Conservation (phyloP, 495 filamentous ascomycete genomes). For the Cercophora samala region DNA sequence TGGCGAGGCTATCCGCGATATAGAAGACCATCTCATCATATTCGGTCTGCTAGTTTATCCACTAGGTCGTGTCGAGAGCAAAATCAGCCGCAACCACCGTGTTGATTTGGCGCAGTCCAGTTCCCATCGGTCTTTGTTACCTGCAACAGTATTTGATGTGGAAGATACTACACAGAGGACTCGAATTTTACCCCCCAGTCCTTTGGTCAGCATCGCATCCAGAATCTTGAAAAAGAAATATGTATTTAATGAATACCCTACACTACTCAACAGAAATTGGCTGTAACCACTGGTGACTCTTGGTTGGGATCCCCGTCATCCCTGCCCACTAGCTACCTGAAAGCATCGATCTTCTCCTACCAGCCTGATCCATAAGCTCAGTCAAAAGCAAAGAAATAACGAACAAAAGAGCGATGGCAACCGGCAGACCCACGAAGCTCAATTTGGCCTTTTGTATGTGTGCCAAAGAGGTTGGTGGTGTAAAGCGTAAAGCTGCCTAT, state of each 20-base stretch:
- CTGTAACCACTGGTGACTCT: not conserved
- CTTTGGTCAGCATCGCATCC: not conserved
- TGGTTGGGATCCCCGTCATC: not conserved
- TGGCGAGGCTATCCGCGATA: too few relatives aligned
- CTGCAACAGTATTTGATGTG: too few relatives aligned
- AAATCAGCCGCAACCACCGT: too few relatives aligned
- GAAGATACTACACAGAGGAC: not conserved
- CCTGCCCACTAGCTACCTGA: not conserved
- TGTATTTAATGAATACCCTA: not conserved
- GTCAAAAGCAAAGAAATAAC: not conserved
- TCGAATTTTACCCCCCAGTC: too few relatives aligned
- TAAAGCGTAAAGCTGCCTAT: not conserved
- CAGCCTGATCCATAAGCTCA: not conserved
- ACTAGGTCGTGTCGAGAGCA: too few relatives aligned
- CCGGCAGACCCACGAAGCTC: not conserved
- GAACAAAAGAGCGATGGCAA: not conserved
- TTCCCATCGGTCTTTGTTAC: too few relatives aligned
- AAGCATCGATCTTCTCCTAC: not conserved
- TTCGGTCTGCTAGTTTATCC: too few relatives aligned
- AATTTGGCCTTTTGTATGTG: not conserved
- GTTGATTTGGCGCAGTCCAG: too few relatives aligned
- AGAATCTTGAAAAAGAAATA: not conserved
- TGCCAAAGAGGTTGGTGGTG: not conserved
- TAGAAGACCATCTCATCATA: too few relatives aligned
- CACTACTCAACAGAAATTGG: not conserved